A percentile compares a stretch with the other conserved stretches of the same genome.
Conservation (phyloP, 2,329 filamentous ascomycete species). For the Trichoderma sp. region DNA sequence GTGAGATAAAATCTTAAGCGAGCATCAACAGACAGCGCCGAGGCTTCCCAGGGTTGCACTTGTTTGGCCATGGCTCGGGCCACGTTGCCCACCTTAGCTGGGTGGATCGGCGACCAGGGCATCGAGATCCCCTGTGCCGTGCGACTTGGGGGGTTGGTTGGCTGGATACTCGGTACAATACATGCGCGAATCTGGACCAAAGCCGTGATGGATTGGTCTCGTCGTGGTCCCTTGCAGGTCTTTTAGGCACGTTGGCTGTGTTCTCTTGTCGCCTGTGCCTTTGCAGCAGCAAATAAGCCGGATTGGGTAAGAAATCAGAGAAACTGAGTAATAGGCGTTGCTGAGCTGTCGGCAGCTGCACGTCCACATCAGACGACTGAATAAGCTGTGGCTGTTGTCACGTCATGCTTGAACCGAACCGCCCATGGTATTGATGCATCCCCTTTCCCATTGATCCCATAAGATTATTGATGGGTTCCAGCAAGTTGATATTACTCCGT, state of each 20-base stretch:
- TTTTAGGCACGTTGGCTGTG: not conserved
- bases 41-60: not conserved
- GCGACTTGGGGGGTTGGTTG: not conserved
- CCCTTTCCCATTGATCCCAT: not conserved
- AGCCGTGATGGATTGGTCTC: not conserved
- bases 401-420: not conserved
- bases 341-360: not conserved
- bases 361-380: not conserved
- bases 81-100: constrained; percentile 14
- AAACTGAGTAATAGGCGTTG: not conserved
- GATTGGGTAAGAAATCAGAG: constrained; percentile 7
- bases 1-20: constrained; percentile 5
- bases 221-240: not conserved
- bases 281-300: not conserved
- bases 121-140: not conserved
- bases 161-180: not conserved
- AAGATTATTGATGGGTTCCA: not conserved
- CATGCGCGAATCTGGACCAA: not conserved
- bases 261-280: not conserved
- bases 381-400: not conserved
- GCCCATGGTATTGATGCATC: not conserved
- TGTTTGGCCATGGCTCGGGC: constrained; percentile 10
- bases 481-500: not conserved
- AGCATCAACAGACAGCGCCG: not conserved
- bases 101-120: constrained; percentile 5